Base-by-base conservation (phyloP, 176 grass and related monocot genomes). In the Triticum timopheevii region DNA sequence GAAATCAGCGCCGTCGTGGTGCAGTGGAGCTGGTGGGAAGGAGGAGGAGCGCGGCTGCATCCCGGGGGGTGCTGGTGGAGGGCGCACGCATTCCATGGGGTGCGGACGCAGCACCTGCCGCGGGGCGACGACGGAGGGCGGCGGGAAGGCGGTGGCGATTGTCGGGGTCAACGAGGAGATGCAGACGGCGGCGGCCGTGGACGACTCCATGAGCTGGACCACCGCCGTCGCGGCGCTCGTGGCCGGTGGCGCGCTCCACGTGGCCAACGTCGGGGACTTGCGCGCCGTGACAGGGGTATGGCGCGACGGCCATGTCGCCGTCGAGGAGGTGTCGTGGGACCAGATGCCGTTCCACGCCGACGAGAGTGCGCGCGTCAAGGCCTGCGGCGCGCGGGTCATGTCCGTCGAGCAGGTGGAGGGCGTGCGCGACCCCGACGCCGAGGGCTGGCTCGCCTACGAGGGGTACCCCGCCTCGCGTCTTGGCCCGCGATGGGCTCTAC, bases 211-310 rank as follows among this genome's bases (percentile, higher is more conserved):
- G 33, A 34, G 33, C 25, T 0, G 25, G 25, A 25, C 25, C 25
- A 25, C 25, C 25, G 25, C 25, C 25, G 25, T 25, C 25, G 25
- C 25, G 25, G 25, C 25, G 25, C 25, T 25, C 25, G 25, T 25
- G 22, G 76, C 77, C 10, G 87, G 93, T 6, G 85, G 62, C 15
- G 79, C 70, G 27, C 90, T 98, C 40, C 90, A 94, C 34, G 90
- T 98, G 7, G 96, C 96, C 20, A 98, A 98, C 86, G 96, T 98
- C 1, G 96, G 96, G 1, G 96, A 98, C 63, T 98, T 93, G 4
- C 90, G 96, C 77, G 93, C 96, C 23, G 91, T 96, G 0, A 86
- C 93, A 1, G 96, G 96, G n/a, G 88, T 96, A 0, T 90, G 88
- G 90, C 80, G 87, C 24, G 96, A 52, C 10, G 88, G 84, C 0